Base-by-base conservation (phyloP, 2,329 filamentous ascomycete species). In the Aquanectria penicillioides region DNA sequence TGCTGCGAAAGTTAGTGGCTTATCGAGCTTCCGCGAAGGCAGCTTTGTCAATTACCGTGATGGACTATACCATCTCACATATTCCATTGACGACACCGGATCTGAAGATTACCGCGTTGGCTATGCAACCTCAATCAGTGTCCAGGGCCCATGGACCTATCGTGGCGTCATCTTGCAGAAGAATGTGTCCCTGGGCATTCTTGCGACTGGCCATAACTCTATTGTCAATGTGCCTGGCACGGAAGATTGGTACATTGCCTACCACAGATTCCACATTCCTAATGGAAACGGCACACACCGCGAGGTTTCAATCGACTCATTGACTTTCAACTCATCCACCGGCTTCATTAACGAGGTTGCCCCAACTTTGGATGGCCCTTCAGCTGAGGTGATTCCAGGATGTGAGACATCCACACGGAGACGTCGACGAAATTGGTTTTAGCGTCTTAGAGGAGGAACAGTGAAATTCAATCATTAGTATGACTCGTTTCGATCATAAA, bases 231-330 rank as follows among this genome's bases (percentile, higher is more conserved):
- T 82, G 2, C 80, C 79, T 0, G 77, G 75, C 0, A 81, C 79
- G 1, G 80, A 83, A 59, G 73, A 81, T 20, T 83, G 80, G 80
- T 81, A 80, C 56, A 81, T 83, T 26, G 80, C 74, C 0, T 83
- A 83, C 44, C 80, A 83, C 59, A 75, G 80, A 2, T 82, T 83
- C 54, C 71, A 65, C 4, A 81, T 82, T 25, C 80, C 80, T 0
- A 68, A 72, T 34, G 80, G 81, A 0, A 73, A 80, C 54, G 81
- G 80, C 1, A 80, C 74, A 3, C 69, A 75, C 43, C 66, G 80
- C 0, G 80, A 82, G 71, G 75, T 73, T 2, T 77, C 78, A 0
- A 76, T 83, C 36, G 80, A 82, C 41, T 60, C 62, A 7, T 31
- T 82, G 13, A 70, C 65, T 2, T 79, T 82, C 43, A 72, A 79